Percentiles rank a stretch among this genome's conserved stretches.
Conservation (phyloP, 2,329 filamentous ascomycete species). For the Cadophora sp. region DNA sequence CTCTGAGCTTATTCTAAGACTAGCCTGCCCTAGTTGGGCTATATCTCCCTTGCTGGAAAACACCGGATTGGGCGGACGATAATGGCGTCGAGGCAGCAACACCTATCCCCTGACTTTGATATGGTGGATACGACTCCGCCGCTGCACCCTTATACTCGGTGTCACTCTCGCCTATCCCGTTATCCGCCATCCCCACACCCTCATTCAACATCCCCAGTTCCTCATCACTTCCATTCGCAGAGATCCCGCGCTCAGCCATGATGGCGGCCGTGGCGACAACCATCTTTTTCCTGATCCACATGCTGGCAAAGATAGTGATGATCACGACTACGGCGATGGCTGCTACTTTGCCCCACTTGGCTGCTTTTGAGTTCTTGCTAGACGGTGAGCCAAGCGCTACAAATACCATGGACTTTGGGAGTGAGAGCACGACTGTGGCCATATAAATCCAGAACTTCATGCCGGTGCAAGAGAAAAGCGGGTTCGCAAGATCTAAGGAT, state of each 20-base stretch:
- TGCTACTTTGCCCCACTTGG: conserved; percentile 28
- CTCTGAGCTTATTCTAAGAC: too few relatives aligned
- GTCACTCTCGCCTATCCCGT: not conserved
- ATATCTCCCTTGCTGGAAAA: too few relatives aligned
- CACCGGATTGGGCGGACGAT: not conserved
- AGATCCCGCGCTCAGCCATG: conserved; percentile 23
- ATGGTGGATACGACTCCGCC: not conserved
- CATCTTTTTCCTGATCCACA: conserved; percentile 32
- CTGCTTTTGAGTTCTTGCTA: conserved; percentile 26
- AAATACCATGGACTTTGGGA: conserved; percentile 31
- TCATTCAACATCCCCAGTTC: conserved; percentile 24
- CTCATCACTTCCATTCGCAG: conserved; percentile 21
- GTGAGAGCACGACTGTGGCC: conserved; percentile 29
- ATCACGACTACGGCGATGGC: conserved; percentile 27
- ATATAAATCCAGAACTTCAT: conserved; percentile 35
- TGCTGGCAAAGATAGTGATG: conserved; percentile 28
- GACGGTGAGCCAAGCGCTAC: conserved; percentile 29
- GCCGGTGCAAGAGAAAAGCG: conserved; percentile 32
- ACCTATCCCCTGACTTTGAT: not conserved
- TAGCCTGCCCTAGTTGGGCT: too few relatives aligned
- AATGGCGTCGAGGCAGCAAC: not conserved
- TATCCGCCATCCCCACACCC: not conserved
- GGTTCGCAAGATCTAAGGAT: conserved; percentile 33
- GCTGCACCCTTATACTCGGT: conserved; percentile 4
- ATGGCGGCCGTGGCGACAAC: conserved; percentile 23